These are phyloP conservation scores for Gillenia trifoliata DNA, from an alignment of 306 rosid species.

Conservation along the genomic window DNA sequence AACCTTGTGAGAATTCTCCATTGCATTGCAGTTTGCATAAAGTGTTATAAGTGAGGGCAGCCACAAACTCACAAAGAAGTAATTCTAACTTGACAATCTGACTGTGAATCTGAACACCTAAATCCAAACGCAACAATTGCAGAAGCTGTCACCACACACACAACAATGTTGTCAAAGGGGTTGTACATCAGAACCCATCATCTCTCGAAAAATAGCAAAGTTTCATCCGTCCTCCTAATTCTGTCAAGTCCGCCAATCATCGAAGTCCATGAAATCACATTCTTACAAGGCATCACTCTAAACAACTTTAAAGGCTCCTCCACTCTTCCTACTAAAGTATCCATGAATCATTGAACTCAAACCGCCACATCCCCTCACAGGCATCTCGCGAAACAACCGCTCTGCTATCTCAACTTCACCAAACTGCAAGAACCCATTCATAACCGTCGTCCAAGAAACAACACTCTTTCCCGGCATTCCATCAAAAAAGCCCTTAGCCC, in stretches of 20 bases:
- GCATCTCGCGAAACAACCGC: conserved; percentile 55
- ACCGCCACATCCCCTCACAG: conserved; percentile 55
- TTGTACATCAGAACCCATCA: conserved; percentile 32
- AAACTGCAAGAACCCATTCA: conserved; percentile 45
- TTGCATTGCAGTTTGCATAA: conserved; percentile 58
- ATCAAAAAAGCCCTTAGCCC: conserved; percentile 53
- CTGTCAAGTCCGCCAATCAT: conserved; percentile 66
- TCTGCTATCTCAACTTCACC: conserved; percentile 64
- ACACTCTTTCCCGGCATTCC: conserved; percentile 56
- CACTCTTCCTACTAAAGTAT: conserved; percentile 56
- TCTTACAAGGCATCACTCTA: conserved; percentile 44
- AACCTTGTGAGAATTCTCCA: conserved; percentile 34
- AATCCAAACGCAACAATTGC: conserved; percentile 31
- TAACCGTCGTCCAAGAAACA: conserved; percentile 71
- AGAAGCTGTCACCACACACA: conserved; percentile 62
- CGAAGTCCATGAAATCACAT: conserved; percentile 78
- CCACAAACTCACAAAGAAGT: conserved; percentile 43
- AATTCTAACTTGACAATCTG: conserved; percentile 46
- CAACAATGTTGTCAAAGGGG: conserved; percentile 51
- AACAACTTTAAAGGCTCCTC: conserved; percentile 55
- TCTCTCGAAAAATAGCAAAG: conserved; percentile 44
- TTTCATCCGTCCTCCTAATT: conserved; percentile 57
- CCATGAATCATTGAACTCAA: conserved; percentile 82
- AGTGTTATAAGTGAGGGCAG: conserved; percentile 73
- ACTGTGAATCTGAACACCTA: conserved; percentile 65